These are phyloP conservation scores for Pichia rugopelliculosa DNA, from an alignment of 805 yeast genomes.

Conservation along the genomic window DNA sequence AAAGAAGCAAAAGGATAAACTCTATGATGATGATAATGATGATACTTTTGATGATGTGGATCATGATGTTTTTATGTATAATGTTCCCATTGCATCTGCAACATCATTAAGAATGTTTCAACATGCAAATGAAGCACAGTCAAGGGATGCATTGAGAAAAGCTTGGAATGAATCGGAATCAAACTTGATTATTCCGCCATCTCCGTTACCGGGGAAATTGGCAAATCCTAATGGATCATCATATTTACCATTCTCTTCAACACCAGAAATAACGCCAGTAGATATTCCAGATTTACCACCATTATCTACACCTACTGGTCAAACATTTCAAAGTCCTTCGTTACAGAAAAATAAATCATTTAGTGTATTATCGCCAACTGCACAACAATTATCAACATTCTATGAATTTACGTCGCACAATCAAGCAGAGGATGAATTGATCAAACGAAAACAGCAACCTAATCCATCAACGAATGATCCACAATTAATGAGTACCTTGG, in stretches of 20 bases:
- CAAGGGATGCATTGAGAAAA: slow-evolving; percentile 19
- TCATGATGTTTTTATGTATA: slow-evolving; percentile 39
- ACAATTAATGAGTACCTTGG: slow-evolving; percentile 27
- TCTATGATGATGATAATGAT: slow-evolving; percentile 25
- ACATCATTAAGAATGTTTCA: slow-evolving; percentile 27
- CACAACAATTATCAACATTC: slow-evolving; percentile 34
- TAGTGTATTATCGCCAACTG: slow-evolving; percentile 27
- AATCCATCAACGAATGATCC: slow-evolving; percentile 20
- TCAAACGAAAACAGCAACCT: slow-evolving; percentile 21
- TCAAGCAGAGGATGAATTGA: slow-evolving; percentile 31
- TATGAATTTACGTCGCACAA: slow-evolving; percentile 33
- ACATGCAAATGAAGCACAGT: slow-evolving; percentile 12
- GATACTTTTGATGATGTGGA: slow-evolving; percentile 30
- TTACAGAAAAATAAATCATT: slow-evolving; percentile 25
- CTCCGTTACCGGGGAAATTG: slow-evolving; percentile 41
- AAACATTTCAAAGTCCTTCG: slow-evolving; percentile 12
- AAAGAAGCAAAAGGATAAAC: slow-evolving; percentile 22
- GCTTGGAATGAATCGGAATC: slow-evolving; percentile 20
- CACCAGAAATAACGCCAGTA: neutral
- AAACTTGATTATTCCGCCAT: slow-evolving; percentile 33
- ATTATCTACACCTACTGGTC: neutral
- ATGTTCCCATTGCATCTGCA: slow-evolving; percentile 42
- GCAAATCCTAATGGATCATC: neutral
- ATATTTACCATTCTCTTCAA: neutral
- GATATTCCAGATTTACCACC: neutral